Evolutionary conservation across 768 basidiomycete genomes (phyloP).

Genomic region (Pisolithus albus): DNA sequence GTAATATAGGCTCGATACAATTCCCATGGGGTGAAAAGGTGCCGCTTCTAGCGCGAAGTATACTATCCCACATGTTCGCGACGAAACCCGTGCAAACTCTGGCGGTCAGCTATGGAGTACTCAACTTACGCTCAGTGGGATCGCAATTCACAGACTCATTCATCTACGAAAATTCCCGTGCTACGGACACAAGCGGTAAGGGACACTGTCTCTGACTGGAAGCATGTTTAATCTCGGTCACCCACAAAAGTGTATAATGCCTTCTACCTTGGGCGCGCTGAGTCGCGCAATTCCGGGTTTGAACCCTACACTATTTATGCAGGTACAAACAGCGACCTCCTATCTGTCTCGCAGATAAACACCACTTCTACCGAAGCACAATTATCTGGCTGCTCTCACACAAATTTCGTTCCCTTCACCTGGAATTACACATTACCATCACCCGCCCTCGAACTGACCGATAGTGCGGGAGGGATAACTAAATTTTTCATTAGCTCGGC

Average conservation of each 20-base stretch:
- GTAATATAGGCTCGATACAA: slow-evolving; percentile 3
- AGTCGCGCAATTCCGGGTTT: slow-evolving; percentile 1
- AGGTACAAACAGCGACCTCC: slow-evolving; percentile 6
- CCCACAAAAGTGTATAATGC: not conserved
- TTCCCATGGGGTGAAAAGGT: slow-evolving; percentile 10
- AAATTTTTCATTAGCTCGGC: not conserved
- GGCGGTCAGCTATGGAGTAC: slow-evolving; percentile 5
- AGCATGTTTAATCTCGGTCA: too few species aligned
- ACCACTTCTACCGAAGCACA: slow-evolving; percentile 2
- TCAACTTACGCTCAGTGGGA: slow-evolving; percentile 1
- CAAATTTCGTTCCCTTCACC: slow-evolving; percentile 1
- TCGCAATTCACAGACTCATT: not conserved
- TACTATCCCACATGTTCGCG: slow-evolving; percentile 12
- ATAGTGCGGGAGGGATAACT: slow-evolving; percentile 8
- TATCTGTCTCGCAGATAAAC: slow-evolving; percentile 3
- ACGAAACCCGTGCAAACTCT: slow-evolving; percentile 5
- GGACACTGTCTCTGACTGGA: not conserved
- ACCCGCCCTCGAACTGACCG: not conserved
- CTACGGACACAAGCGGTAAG: slow-evolving; percentile 7
- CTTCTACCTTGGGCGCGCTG: slow-evolving; percentile 10
- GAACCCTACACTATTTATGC: slow-evolving; percentile 7
- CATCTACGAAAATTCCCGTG: slow-evolving; percentile 4
- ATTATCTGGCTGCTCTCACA: slow-evolving; percentile 3
- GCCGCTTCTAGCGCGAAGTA: slow-evolving; percentile 1
- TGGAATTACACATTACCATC: slow-evolving; percentile 4